Evolutionary conservation across 768 basidiomycete species (phyloP).

Genomic region (Phanerochaete carnosa): DNA sequence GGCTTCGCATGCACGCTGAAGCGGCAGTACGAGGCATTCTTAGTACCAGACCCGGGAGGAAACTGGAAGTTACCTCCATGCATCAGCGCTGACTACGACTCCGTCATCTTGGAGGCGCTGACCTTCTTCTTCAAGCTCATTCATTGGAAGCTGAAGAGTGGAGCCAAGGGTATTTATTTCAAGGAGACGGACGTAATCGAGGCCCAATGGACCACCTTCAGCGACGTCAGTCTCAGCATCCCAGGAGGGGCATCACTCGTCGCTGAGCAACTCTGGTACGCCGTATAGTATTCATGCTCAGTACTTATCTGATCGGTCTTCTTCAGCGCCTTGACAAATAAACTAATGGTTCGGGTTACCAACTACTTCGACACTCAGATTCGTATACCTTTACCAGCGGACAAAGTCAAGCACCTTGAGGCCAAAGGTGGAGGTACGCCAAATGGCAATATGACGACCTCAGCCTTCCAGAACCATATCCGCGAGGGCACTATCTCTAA

Average conservation of each 20-base stretch:
- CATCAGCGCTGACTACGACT: conserved; percentile 87
- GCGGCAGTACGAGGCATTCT: conserved; percentile 89
- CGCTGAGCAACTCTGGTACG: conserved; percentile 93
- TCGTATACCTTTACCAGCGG: conserved; percentile 52
- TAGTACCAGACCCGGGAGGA: conserved; percentile 80
- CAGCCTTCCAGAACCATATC: conserved; percentile 33
- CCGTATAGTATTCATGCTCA: conserved; percentile 1
- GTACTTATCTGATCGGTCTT: not conserved
- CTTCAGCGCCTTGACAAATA: conserved; percentile 83
- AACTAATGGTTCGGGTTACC: conserved; percentile 87
- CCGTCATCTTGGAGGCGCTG: conserved; percentile 82
- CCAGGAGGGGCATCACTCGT: conserved; percentile 86
- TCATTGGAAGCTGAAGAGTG: conserved; percentile 94
- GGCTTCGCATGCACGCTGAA: conserved; percentile 94
- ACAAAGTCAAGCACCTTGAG: conserved; percentile 4
- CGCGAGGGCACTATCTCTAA: conserved; percentile 23
- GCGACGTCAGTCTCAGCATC: conserved; percentile 86
- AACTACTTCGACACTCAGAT: conserved; percentile 96
- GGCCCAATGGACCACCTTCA: conserved; percentile 93
- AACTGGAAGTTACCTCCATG: conserved; percentile 89
- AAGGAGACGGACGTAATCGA: conserved; percentile 99
- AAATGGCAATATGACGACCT: conserved; percentile 14
- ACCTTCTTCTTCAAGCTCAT: conserved; percentile 90
- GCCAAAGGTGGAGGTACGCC: not conserved
- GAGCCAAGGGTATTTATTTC: conserved; percentile 89